phyloP scores from a whole-genome alignment of 2,329 filamentous ascomycete species.

The Pseudopyricularia cyperi region DNA sequence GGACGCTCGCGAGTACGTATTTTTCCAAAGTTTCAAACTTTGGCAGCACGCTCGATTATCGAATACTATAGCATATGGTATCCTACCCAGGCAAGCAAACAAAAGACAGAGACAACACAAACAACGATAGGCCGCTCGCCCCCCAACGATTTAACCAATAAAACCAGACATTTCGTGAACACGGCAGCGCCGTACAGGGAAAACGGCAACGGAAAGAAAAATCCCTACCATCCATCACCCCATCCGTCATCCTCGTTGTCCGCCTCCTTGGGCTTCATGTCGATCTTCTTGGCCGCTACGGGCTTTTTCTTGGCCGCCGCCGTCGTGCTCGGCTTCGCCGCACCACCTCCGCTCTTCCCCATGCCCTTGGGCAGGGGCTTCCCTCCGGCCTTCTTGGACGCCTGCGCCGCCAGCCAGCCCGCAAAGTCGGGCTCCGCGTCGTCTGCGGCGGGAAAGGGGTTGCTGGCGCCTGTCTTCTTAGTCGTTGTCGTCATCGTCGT shows the following conservation, averaged over 20 bases:
- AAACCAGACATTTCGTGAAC: background rate
- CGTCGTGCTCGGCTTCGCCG: conserved; percentile 21
- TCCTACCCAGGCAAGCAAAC: background rate
- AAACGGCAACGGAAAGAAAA: background rate
- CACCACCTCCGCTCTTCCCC: conserved; percentile 35
- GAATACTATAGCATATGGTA: background rate
- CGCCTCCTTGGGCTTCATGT: conserved; percentile 49
- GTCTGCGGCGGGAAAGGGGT: conserved; percentile 54
- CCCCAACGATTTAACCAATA: background rate
- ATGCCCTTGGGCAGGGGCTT: conserved; percentile 78
- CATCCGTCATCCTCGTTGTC: conserved; percentile 47
- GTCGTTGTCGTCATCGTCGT: conserved; percentile 21
- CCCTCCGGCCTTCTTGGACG: conserved; percentile 51
- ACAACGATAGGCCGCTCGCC: background rate
- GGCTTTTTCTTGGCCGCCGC: conserved; percentile 31
- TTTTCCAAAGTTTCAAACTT: background rate
- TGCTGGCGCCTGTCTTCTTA: conserved; percentile 19
- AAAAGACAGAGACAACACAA: background rate
- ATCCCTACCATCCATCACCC: conserved; percentile 49
- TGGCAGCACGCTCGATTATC: background rate
- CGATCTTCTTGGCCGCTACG: conserved; percentile 49
- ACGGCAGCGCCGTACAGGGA: background rate
- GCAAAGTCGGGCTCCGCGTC: conserved; percentile 89
- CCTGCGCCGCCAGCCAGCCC: conserved; percentile 83
- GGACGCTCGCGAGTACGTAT: too few relatives aligned